A percentile compares a stretch with the other conserved stretches of the same genome.
Conservation (phyloP, 139 green algal genomes). For the Protoeuglena noctilucae region DNA sequence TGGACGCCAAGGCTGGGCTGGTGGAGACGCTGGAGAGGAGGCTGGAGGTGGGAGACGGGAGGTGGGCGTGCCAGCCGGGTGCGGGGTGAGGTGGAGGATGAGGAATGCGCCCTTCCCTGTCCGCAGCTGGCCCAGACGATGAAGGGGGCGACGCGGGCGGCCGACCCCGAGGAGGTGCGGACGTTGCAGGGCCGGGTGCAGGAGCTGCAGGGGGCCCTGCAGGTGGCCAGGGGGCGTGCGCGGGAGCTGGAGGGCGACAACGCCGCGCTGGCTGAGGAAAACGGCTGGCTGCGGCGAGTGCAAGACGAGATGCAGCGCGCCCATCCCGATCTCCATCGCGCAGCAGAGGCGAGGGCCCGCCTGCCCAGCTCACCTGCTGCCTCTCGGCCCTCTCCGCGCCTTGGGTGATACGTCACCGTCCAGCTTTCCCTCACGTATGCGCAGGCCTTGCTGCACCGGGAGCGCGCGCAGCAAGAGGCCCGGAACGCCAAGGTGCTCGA, state of each 20-base stretch:
- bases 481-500: not conserved
- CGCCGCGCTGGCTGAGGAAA: not conserved
- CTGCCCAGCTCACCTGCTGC: not conserved
- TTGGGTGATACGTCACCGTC: not conserved
- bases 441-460: not conserved
- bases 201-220: not conserved
- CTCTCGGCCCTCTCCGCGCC: not conserved
- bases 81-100: not conserved
- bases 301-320: not conserved
- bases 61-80: too few relatives aligned
- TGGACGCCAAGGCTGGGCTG: too few relatives aligned
- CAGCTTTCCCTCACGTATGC: too few relatives aligned
- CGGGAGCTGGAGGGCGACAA: not conserved
- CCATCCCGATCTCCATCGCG: not conserved
- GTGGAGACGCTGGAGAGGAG: too few relatives aligned
- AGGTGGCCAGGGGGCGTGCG: not conserved
- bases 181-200: not conserved
- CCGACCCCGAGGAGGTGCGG: not conserved
- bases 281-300: not conserved
- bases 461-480: not conserved
- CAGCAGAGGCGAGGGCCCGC: too few relatives aligned
- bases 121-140: not conserved
- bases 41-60: too few relatives aligned
- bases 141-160: not conserved
- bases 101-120: not conserved